Conservation (phyloP, 306 rosid genomes). For the Inga leiocalycina region DNA sequence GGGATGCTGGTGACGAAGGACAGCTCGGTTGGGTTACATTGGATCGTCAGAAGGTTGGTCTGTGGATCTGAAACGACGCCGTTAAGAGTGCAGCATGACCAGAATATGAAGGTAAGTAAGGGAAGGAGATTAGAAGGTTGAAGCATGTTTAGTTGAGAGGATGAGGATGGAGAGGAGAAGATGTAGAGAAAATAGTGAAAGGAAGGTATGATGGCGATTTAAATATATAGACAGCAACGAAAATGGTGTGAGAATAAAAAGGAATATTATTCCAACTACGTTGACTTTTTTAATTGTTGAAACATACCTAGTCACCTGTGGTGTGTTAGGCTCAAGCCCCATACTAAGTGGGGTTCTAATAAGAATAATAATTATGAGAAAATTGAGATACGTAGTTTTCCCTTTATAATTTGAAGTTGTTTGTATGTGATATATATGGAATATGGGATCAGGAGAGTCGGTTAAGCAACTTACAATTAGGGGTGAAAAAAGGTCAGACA, state of each 20-base stretch:
- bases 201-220: neutral
- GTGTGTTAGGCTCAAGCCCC: no score
- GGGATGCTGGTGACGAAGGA: neutral
- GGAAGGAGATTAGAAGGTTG: neutral
- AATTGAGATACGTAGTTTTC: no score
- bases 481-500: no score
- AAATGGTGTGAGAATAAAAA: neutral
- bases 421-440: no score
- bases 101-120: neutral
- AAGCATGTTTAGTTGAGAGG: neutral
- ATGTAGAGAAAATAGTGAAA: neutral
- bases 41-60: neutral
- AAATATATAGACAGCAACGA: neutral
- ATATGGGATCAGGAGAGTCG: no score
- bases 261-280: neutral
- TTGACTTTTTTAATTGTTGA: no score
- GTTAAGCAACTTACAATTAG: no score
- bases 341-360: no score
- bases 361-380: no score
- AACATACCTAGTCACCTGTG: no score
- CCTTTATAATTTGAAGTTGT: no score
- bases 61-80: neutral
- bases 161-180: neutral
- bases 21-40: neutral
- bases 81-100: neutral